Evolutionary conservation across 164 flowering plant genomes (phyloP).

Genomic region (Malania oleifera): DNA sequence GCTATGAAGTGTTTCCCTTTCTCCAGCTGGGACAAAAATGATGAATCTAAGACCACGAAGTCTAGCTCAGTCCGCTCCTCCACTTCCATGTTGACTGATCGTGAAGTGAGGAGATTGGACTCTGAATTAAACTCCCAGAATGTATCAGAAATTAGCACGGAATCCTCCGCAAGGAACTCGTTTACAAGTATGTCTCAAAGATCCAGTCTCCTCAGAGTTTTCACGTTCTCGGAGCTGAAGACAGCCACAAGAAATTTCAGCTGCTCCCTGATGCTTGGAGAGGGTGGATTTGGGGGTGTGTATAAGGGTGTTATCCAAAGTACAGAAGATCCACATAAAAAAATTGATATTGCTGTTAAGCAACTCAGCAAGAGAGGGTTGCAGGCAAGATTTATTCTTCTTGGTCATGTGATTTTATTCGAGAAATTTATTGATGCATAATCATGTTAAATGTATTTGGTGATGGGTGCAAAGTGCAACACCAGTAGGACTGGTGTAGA

Average conservation of each 20-base stretch:
- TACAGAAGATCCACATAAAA: slow-evolving; percentile 27
- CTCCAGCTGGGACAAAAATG: slow-evolving; percentile 18
- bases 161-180: slow-evolving; percentile 28
- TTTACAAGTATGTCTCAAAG: slow-evolving; percentile 32
- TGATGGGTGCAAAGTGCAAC: too few relatives aligned
- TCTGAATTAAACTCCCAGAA: slow-evolving; percentile 34
- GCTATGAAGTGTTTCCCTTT: slow-evolving; percentile 34
- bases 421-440: too few relatives aligned
- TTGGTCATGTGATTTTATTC: background rate
- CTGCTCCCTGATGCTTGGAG: slow-evolving; percentile 54
- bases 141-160: slow-evolving; percentile 34
- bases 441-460: too few relatives aligned
- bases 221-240: slow-evolving; percentile 44
- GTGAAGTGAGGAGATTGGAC: slow-evolving; percentile 26
- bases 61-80: too few relatives aligned
- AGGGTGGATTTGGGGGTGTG: slow-evolving; percentile 67
- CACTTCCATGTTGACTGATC: too few relatives aligned
- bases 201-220: slow-evolving; percentile 33
- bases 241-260: slow-evolving; percentile 51
- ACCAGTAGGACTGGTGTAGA: too few relatives aligned
- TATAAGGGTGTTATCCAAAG: slow-evolving; percentile 33
- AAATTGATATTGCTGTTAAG: slow-evolving; percentile 47
- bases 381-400: slow-evolving; percentile 30
- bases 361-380: slow-evolving; percentile 46
- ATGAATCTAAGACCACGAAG: too few relatives aligned